These are phyloP conservation scores for Aspergillus carlsbadensis DNA, from an alignment of 495 filamentous ascomycete genomes.

Conservation along the genomic window DNA sequence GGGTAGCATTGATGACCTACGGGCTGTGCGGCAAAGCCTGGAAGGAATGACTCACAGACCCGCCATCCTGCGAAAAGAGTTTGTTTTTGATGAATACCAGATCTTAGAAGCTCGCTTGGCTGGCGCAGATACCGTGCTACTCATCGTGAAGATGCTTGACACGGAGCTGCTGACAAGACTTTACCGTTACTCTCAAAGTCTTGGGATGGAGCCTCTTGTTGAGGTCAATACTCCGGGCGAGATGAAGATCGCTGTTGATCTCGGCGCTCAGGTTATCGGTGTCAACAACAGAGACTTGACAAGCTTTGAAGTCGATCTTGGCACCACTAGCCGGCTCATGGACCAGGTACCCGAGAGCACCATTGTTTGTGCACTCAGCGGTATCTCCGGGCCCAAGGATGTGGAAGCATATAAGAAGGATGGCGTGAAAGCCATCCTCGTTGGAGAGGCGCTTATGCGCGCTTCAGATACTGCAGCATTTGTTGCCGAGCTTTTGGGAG, in stretches of 20 bases:
- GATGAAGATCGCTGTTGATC: slow-evolving; percentile 80
- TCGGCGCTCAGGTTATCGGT: slow-evolving; percentile 93
- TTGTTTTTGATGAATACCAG: slow-evolving; percentile 97
- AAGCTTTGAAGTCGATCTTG: slow-evolving; percentile 93
- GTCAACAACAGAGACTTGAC: slow-evolving; percentile 97
- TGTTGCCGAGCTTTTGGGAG: slow-evolving; percentile 75
- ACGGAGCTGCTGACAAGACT: slow-evolving; percentile 69
- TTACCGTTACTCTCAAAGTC: slow-evolving; percentile 81
- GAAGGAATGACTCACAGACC: slow-evolving; percentile 89
- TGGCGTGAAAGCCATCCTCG: slow-evolving; percentile 87
- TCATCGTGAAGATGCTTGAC: slow-evolving; percentile 98
- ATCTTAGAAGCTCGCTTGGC: slow-evolving; percentile 93
- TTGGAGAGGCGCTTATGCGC: slow-evolving; percentile 95
- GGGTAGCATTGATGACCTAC: slow-evolving; percentile 90
- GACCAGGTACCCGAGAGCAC: slow-evolving; percentile 79
- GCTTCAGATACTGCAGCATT: slow-evolving; percentile 77
- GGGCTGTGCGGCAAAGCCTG: slow-evolving; percentile 81
- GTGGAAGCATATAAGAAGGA: slow-evolving; percentile 84
- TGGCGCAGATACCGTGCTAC: slow-evolving; percentile 89
- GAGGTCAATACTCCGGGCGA: slow-evolving; percentile 94
- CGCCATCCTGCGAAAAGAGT: slow-evolving; percentile 91
- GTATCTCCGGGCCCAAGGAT: slow-evolving; percentile 88
- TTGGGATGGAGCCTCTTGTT: slow-evolving; percentile 97
- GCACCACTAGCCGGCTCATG: slow-evolving; percentile 89
- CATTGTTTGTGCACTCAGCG: slow-evolving; percentile 92